Percentiles rank a stretch among this genome's conserved stretches.
phyloP scores from a whole-genome alignment of 108 stramenopile genomes.

The Aureococcus anophagefferens region DNA sequence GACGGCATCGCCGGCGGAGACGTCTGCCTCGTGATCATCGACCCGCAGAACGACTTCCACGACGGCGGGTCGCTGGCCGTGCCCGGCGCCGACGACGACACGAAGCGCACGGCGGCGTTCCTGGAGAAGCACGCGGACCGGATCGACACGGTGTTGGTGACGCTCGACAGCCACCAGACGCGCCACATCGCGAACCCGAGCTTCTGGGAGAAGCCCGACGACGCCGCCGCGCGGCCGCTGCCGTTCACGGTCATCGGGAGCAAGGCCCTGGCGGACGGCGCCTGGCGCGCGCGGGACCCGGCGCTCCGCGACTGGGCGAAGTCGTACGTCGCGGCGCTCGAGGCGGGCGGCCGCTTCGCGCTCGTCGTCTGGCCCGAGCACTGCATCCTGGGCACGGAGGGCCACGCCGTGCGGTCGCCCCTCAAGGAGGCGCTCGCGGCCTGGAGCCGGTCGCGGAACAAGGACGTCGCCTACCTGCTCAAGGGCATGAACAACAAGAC shows the following conservation, averaged over 20 bases:
- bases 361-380: slow-evolving; percentile 92
- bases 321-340: slow-evolving; percentile 41
- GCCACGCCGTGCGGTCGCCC: slow-evolving; percentile 52
- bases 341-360: slow-evolving; percentile 54
- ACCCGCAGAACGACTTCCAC: slow-evolving; percentile 85
- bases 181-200: slow-evolving; percentile 82
- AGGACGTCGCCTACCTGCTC: slow-evolving; percentile 42
- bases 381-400: slow-evolving; percentile 69
- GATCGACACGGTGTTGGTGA: slow-evolving; percentile 71
- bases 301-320: slow-evolving; percentile 22
- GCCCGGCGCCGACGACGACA: slow-evolving; percentile 66
- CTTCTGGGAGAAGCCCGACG: slow-evolving; percentile 55
- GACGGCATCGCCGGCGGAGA: too few species aligned
- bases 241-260: slow-evolving; percentile 74
- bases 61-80: slow-evolving; percentile 79
- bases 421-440: slow-evolving; percentile 52
- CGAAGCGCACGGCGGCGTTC: slow-evolving; percentile 57
- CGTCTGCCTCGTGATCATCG: slow-evolving; percentile 60
- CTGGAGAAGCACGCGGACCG: slow-evolving; percentile 34
- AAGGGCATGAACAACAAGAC: slow-evolving; percentile 80
- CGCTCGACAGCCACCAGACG: slow-evolving; percentile 78
- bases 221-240: background rate
- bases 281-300: slow-evolving; percentile 26
- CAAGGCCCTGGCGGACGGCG: slow-evolving; percentile 50
- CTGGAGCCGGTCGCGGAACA: background rate